phyloP scores from a whole-genome alignment of 2,329 filamentous ascomycete species.

The Nemania sp. region DNA sequence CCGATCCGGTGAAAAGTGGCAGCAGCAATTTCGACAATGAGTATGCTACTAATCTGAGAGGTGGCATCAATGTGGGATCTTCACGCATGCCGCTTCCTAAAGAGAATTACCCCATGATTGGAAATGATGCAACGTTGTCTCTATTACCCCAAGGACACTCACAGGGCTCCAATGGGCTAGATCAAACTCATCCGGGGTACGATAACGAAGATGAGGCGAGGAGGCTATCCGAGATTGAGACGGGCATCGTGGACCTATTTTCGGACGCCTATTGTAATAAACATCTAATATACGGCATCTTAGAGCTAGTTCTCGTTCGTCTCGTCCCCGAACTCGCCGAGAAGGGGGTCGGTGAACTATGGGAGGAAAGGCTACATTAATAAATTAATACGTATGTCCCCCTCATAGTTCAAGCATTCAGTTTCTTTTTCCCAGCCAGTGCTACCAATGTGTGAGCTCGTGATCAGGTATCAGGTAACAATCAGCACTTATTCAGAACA shows the following conservation, averaged over 20 bases:
- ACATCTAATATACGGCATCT: conserved; percentile 79
- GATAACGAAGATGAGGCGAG: conserved; percentile 48
- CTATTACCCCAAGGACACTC: conserved; percentile 31
- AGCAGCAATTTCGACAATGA: conserved; percentile 29
- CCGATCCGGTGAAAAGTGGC: conserved; percentile 35
- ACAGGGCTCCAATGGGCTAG: conserved; percentile 29
- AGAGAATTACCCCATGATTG: conserved; percentile 33
- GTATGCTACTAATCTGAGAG: conserved; percentile 27
- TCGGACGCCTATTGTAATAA: conserved; percentile 89
- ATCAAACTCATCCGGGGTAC: conserved; percentile 22
- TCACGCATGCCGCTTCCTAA: conserved; percentile 35
- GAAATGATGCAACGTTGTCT: conserved; percentile 38
- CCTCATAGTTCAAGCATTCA: conserved; percentile 13
- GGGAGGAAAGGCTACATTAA: conserved; percentile 67
- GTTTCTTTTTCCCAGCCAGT: not conserved
- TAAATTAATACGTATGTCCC: not conserved
- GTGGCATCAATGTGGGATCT: conserved; percentile 34
- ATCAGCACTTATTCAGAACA: not conserved
- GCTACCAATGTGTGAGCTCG: not conserved
- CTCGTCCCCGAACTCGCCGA: conserved; percentile 83
- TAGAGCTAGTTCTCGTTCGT: conserved; percentile 81
- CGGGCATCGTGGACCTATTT: conserved; percentile 72
- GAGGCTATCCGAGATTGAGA: conserved; percentile 63
- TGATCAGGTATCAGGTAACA: not conserved
- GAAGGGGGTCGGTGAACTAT: conserved; percentile 70